Base-by-base conservation (phyloP, 495 filamentous ascomycete species). In the Geopyxis carbonaria region DNA sequence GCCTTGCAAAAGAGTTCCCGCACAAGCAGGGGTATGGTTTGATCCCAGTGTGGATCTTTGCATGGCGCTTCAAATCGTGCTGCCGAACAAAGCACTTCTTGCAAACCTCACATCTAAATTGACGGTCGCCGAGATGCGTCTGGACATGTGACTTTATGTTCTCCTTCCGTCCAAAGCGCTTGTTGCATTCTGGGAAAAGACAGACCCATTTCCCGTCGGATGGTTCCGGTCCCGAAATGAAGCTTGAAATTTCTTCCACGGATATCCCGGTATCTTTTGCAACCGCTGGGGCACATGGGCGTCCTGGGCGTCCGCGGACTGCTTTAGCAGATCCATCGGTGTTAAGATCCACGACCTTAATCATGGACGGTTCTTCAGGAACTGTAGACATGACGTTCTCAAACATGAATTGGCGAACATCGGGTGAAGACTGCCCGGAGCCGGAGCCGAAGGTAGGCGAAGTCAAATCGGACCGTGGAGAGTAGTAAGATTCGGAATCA, bases 61-160 rank as follows among this genome's bases (percentile, higher is more conserved):
- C 75, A 55, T 97, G 89, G 15, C 89, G 76, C 60, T 95, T 97
- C 41, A 95, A 72, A 54, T 97, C 89, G 55, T 97, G 91, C 45
- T 89, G 85, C 19, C 89, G 75, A 43, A 95, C 91, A 51, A 97
- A 97, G 57, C 81, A 82, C 58, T 94, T 94, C 18, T 75, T 66
- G 60, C 89, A 97, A 16, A 76, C 69, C 34, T 80, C 77, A 56
- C 89, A 97, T 51, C 75, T 72, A 61, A 76, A 97, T 54, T 93
- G 91, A 21, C 91, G 71, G 47, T 95, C 91, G 45, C 86, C 86
- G 39, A 97, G 75, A 54, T 97, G 89, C 1, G 89, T 94, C 58
- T 97, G 89, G 30, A 97, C 80, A 57, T 97, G 89, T 6, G 84
- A 87, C 53, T 87, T 91, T 63, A 93, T 91, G 58, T 97, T 97